Conservation (phyloP, 192 early-diverging fungal genomes). For the Dimargaris xerosporica region DNA sequence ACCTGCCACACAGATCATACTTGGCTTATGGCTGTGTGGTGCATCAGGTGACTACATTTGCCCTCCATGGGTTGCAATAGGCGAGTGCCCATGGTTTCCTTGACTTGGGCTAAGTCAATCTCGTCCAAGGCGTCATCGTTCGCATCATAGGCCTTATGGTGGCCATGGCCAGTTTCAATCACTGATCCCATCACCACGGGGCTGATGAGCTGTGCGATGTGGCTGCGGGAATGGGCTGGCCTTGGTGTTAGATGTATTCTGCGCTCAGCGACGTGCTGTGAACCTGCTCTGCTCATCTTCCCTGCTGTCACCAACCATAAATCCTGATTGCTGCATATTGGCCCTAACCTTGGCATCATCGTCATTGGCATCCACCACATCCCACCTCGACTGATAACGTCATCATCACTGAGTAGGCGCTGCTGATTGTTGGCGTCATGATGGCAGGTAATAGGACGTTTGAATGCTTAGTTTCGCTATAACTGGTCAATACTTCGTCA, state of each 20-base stretch:
- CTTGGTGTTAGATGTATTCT: conserved; percentile 1
- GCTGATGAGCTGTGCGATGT: neutral
- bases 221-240: neutral
- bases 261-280: conserved; percentile 20
- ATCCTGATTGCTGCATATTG: conserved; percentile 41
- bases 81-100: conserved; percentile 67
- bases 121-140: conserved; percentile 70
- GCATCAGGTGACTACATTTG: conserved; percentile 28
- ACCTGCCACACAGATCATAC: conserved; percentile 39
- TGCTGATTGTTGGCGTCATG: neutral
- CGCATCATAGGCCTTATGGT: conserved; percentile 2
- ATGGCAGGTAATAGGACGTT: neutral
- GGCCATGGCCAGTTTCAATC: conserved; percentile 9
- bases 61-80: conserved; percentile 27
- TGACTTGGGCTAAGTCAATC: conserved; percentile 82
- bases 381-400: conserved; percentile 37
- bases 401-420: conserved; percentile 19
- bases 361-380: conserved; percentile 31
- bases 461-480: neutral
- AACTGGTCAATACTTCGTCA: neutral
- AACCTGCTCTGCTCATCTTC: conserved; percentile 35
- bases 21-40: conserved; percentile 6
- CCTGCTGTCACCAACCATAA: conserved; percentile 52
- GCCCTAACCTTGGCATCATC: conserved; percentile 47
- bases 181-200: neutral